Evolutionary conservation across 2,329 filamentous ascomycete species (phyloP).

Genomic region (Colletotrichum paranaense): DNA sequence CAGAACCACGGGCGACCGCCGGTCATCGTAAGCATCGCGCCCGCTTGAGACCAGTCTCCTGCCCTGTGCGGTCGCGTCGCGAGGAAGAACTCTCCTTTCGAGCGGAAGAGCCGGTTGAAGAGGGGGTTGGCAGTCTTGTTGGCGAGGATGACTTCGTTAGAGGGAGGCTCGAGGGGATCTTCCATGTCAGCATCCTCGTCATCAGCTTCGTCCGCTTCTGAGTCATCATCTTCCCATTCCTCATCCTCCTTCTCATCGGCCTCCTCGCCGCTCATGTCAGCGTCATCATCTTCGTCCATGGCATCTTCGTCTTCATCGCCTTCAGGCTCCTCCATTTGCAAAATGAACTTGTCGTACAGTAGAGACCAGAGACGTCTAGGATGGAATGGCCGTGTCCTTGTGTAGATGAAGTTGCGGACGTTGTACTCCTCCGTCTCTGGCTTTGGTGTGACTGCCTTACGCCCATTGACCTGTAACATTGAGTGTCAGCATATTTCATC

Average conservation of each 20-base stretch:
- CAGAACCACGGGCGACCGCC: conserved; percentile 70
- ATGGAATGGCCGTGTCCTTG: conserved; percentile 66
- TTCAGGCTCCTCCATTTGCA: conserved; percentile 57
- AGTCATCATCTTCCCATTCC: conserved; percentile 44
- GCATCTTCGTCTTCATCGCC: conserved; percentile 39
- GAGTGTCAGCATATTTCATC: neutral
- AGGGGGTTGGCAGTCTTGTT: conserved; percentile 66
- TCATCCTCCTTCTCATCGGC: conserved; percentile 29
- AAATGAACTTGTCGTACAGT: conserved; percentile 61
- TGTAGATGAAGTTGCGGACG: conserved; percentile 78
- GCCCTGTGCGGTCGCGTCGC: conserved; percentile 66
- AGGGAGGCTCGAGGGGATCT: conserved; percentile 46
- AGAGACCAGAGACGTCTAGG: conserved; percentile 57
- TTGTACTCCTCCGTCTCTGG: conserved; percentile 81
- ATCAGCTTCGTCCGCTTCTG: conserved; percentile 39
- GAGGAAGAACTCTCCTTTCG: conserved; percentile 71
- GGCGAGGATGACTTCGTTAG: conserved; percentile 59
- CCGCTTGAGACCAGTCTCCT: conserved; percentile 73
- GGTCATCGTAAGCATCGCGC: conserved; percentile 70
- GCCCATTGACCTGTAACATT: conserved; percentile 51
- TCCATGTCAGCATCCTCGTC: conserved; percentile 40
- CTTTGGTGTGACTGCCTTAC: conserved; percentile 69
- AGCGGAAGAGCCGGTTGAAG: conserved; percentile 68
- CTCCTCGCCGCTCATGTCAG: conserved; percentile 44
- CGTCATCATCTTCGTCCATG: conserved; percentile 41